A percentile compares a stretch with the other conserved stretches of the same genome.
phyloP scores from a whole-genome alignment of 2,329 filamentous ascomycete genomes.

The Clarireedia monteithiana region DNA sequence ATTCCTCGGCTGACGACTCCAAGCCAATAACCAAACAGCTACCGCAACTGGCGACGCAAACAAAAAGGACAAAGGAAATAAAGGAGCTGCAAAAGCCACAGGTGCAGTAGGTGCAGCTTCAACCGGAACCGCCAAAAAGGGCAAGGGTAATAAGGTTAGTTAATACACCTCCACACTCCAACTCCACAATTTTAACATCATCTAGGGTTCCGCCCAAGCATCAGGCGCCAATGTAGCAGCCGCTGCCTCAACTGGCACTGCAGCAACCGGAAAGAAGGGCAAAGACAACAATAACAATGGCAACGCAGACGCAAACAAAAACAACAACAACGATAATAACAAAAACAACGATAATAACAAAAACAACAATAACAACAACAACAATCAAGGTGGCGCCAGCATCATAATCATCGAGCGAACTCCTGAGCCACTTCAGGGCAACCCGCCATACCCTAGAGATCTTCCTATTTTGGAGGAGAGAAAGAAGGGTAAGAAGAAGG shows the following conservation, averaged over 20 bases:
- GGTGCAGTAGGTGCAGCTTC: not conserved
- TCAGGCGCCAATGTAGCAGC: not conserved
- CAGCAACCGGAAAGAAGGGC: constrained; percentile 9
- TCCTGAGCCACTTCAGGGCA: too few relatives aligned
- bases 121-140: constrained; percentile 3
- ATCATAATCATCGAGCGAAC: too few relatives aligned
- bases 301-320: not conserved
- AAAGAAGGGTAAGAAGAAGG: too few relatives aligned
- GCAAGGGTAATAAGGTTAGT: not conserved
- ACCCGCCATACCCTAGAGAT: too few relatives aligned
- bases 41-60: not conserved
- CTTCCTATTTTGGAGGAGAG: too few relatives aligned
- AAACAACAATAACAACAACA: too few relatives aligned
- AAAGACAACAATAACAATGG: not conserved
- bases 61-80: not conserved
- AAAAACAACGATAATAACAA: too few relatives aligned
- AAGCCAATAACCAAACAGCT: not conserved
- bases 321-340: too few relatives aligned
- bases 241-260: not conserved
- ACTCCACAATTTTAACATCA: not conserved
- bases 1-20: not conserved
- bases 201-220: not conserved
- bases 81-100: not conserved
- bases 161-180: not conserved
- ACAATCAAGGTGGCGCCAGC: too few relatives aligned